Percentiles rank a stretch among this genome's conserved stretches.
phyloP scores from a whole-genome alignment of 2,329 filamentous ascomycete species.

The Paecilomyces niveus region DNA sequence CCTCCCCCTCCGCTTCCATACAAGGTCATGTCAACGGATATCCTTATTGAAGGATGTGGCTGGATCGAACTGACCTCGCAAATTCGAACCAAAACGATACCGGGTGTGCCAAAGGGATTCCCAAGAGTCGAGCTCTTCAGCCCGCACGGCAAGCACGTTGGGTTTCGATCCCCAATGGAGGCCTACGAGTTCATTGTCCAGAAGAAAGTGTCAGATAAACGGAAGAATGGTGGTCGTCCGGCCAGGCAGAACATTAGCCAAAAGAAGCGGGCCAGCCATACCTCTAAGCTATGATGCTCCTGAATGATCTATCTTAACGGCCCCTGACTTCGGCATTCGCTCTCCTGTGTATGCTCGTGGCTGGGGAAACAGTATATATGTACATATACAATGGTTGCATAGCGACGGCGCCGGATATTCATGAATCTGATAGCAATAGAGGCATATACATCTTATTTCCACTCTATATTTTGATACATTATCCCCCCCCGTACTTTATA shows the following conservation, averaged over 20 bases:
- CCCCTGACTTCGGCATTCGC: not conserved
- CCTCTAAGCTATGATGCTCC: conserved; percentile 8
- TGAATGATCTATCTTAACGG: conserved; percentile 8
- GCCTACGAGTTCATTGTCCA: conserved; percentile 26
- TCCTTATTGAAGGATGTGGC: conserved; percentile 84
- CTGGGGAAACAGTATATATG: not conserved
- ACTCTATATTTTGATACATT: not conserved
- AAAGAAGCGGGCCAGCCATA: conserved; percentile 13
- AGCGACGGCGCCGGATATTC: not conserved
- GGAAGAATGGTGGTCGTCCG: conserved; percentile 14
- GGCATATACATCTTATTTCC: not conserved
- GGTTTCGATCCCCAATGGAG: conserved; percentile 27
- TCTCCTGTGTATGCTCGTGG: not conserved
- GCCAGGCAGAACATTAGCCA: conserved; percentile 17
- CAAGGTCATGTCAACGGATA: conserved; percentile 69
- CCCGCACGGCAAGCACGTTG: conserved; percentile 76
- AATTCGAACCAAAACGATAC: conserved; percentile 52
- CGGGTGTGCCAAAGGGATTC: conserved; percentile 38
- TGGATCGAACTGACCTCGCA: conserved; percentile 88
- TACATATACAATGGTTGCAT: not conserved
- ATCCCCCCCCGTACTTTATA: too few relatives aligned
- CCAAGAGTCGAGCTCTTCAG: conserved; percentile 78
- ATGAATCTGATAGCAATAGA: not conserved
- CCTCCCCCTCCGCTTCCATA: conserved; percentile 56
- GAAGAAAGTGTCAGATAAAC: conserved; percentile 23